phyloP scores from a whole-genome alignment of 768 basidiomycete genomes.

The Amanita jacksonii region DNA sequence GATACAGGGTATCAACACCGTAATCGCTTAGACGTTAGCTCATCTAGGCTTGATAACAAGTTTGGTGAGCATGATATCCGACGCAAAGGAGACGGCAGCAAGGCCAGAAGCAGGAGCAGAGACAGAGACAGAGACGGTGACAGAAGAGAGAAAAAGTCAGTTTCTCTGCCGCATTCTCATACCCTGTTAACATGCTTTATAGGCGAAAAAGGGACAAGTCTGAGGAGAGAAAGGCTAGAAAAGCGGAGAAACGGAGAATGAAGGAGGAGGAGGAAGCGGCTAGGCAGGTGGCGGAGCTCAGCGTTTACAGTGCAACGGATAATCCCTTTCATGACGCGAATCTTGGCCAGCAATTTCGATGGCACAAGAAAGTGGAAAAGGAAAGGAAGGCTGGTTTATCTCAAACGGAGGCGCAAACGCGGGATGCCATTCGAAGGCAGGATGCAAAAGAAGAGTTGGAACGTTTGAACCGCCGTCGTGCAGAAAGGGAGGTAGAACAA shows the following conservation, averaged over 20 bases:
- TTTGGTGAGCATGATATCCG: slow-evolving; percentile 23
- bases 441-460: slow-evolving; percentile 97
- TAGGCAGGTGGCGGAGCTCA: slow-evolving; percentile 87
- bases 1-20: slow-evolving; percentile 27
- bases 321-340: slow-evolving; percentile 99
- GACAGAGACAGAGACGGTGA: slow-evolving; percentile 25
- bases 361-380: slow-evolving; percentile 98
- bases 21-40: too few species aligned
- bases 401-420: slow-evolving; percentile 64
- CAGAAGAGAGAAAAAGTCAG: slow-evolving; percentile 38
- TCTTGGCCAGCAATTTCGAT: slow-evolving; percentile 91
- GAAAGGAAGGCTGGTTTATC: slow-evolving; percentile 84
- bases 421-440: slow-evolving; percentile 70
- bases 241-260: slow-evolving; percentile 78
- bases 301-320: slow-evolving; percentile 92
- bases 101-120: slow-evolving; percentile 14
- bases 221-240: slow-evolving; percentile 77
- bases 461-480: slow-evolving; percentile 78
- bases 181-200: slow-evolving; percentile 7
- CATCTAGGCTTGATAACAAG: slow-evolving; percentile 25
- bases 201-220: slow-evolving; percentile 83
- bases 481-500: slow-evolving; percentile 88
- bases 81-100: slow-evolving; percentile 13
- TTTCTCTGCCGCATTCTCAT: neutral
- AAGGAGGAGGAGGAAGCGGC: slow-evolving; percentile 78